phyloP scores from a whole-genome alignment of 331 rosid species.

The Quercus phellos region DNA sequence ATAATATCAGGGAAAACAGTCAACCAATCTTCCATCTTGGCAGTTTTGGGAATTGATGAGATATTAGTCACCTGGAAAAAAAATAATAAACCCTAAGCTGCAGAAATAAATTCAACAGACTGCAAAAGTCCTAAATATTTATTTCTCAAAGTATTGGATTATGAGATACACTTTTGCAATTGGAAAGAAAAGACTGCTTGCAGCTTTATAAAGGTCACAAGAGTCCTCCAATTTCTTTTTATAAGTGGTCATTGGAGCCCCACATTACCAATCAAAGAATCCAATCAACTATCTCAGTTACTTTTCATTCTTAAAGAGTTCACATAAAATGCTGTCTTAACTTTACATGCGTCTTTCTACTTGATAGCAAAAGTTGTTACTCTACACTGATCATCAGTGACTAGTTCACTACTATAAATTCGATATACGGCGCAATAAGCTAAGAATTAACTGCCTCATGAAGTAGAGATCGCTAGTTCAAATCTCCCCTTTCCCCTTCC shows the following conservation, averaged over 20 bases:
- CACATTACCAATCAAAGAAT: background rate
- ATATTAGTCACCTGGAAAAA: slow-evolving; percentile 61
- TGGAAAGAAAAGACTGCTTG: background rate
- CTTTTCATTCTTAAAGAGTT: background rate
- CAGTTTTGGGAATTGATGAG: slow-evolving; percentile 33
- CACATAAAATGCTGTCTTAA: background rate
- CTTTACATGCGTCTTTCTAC: background rate
- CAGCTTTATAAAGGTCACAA: background rate
- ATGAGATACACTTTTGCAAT: background rate
- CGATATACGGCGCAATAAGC: background rate
- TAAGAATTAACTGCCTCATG: too few species aligned
- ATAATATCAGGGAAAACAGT: slow-evolving; percentile 51
- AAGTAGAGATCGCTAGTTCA: too few species aligned
- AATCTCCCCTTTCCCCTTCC: too few species aligned
- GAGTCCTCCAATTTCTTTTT: too few species aligned
- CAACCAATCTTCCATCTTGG: slow-evolving; percentile 41
- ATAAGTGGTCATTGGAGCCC: background rate
- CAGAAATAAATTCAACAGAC: slow-evolving; percentile 4
- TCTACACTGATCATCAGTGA: background rate
- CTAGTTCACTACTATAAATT: background rate
- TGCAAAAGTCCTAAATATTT: background rate
- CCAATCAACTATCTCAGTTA: background rate
- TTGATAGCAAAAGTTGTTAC: background rate
- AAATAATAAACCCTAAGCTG: background rate
- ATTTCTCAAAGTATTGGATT: background rate